A percentile compares a stretch with the other conserved stretches of the same genome.
These are phyloP conservation scores for Dovyalis caffra DNA, from an alignment of 345 rosid species.

Conservation along the genomic window DNA sequence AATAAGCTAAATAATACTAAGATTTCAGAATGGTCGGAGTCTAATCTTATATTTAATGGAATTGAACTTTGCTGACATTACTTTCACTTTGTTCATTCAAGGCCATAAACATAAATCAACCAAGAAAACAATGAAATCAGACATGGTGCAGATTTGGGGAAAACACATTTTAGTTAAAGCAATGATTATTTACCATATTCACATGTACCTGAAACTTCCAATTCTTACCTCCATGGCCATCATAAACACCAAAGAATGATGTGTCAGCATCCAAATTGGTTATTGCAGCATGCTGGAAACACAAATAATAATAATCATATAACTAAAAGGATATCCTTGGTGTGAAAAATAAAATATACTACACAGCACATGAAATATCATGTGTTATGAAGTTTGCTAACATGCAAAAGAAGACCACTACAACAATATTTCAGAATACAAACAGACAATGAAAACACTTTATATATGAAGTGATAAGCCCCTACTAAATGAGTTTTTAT, in stretches of 20 bases:
- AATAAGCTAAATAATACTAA: no score
- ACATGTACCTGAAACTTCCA: slow-evolving; percentile 22
- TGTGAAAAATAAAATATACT: not conserved
- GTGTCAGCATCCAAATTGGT: slow-evolving; percentile 76
- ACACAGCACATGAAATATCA: not conserved
- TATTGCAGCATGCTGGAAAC: slow-evolving; percentile 75
- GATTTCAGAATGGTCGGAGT: no score
- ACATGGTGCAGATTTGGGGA: not conserved
- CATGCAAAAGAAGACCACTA: not conserved
- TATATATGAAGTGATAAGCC: not conserved
- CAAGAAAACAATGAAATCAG: not conserved
- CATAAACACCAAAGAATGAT: slow-evolving; percentile 95
- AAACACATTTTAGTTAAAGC: slow-evolving; percentile 1
- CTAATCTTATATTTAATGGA: no score
- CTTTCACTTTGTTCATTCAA: no score
- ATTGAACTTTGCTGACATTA: no score
- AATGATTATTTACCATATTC: not conserved
- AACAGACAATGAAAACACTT: not conserved
- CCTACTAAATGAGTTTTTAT: not conserved
- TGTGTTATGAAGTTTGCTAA: not conserved
- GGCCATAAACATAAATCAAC: not conserved
- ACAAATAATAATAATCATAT: slow-evolving; percentile 7
- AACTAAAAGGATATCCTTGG: slow-evolving; percentile 3
- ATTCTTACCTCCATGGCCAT: slow-evolving; percentile 97
- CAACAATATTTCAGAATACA: not conserved